A percentile compares a stretch with the other conserved stretches of the same genome.
These are phyloP conservation scores for Nakaseomyces sp. DNA, from an alignment of 1,139 yeast species.

Conservation along the genomic window DNA sequence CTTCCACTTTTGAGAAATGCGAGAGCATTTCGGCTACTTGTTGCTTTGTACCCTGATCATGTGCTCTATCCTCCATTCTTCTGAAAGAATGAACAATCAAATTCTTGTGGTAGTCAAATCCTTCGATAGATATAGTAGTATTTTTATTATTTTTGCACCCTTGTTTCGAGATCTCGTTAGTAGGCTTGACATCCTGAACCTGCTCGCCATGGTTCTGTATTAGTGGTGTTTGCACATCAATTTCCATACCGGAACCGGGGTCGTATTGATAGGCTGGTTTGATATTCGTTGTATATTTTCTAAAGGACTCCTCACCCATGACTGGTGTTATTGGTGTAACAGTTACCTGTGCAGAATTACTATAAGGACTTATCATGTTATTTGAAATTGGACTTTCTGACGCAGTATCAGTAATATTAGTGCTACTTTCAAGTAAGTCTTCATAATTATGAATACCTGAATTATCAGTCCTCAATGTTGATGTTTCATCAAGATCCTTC, in stretches of 20 bases:
- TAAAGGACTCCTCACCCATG: constrained; percentile 16
- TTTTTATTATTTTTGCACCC: constrained; percentile 6
- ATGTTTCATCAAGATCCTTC: neutral
- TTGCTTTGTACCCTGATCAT: constrained; percentile 37
- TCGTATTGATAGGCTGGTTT: constrained; percentile 11
- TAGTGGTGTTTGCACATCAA: constrained; percentile 9
- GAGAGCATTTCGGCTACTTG: constrained; percentile 38
- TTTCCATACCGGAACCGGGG: constrained; percentile 20
- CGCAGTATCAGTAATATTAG: neutral
- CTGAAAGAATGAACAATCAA: constrained; percentile 35
- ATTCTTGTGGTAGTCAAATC: constrained; percentile 33
- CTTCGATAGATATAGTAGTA: constrained; percentile 12
- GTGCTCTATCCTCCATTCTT: constrained; percentile 44
- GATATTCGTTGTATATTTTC: constrained; percentile 12
- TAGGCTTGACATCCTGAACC: neutral
- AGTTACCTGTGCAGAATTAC: constrained; percentile 10
- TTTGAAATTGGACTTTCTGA: constrained; percentile 9
- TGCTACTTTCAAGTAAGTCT: neutral
- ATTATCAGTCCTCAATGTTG: neutral
- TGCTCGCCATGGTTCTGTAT: neutral
- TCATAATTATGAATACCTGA: neutral
- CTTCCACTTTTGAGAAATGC: constrained; percentile 39
- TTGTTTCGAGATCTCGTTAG: constrained; percentile 9
- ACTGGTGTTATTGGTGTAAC: constrained; percentile 22
- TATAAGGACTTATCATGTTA: constrained; percentile 12